phyloP scores from a whole-genome alignment of 495 filamentous ascomycete species.

The Jackrogersella multiformis region DNA sequence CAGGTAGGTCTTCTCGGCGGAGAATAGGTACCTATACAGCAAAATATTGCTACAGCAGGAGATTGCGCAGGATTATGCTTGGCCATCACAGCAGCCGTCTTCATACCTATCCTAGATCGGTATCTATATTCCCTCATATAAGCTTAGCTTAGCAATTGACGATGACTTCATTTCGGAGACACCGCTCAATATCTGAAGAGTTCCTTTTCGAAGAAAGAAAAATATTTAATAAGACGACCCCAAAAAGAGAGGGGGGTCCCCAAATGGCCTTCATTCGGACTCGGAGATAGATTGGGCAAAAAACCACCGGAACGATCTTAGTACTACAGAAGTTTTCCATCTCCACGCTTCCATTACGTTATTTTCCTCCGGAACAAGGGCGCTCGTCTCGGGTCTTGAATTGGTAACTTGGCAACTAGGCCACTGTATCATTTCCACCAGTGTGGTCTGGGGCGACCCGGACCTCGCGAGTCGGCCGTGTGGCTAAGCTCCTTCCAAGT shows the following conservation, averaged over 20 bases:
- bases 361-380: neutral
- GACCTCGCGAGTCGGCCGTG: constrained; percentile 25
- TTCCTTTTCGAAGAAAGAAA: neutral
- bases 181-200: constrained; percentile 10
- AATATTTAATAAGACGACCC: neutral
- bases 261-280: neutral
- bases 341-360: constrained; percentile 1
- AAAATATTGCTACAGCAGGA: constrained; percentile 9
- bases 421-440: neutral
- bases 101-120: neutral
- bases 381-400: constrained; percentile 11
- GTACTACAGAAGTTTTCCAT: constrained; percentile 5
- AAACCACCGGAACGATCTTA: neutral
- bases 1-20: constrained; percentile 6
- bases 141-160: neutral
- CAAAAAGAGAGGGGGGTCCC: neutral
- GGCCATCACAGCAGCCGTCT: neutral
- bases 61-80: constrained; percentile 22
- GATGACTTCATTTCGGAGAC: constrained; percentile 12
- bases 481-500: constrained; percentile 18
- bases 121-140: constrained; percentile 10
- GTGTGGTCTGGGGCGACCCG: constrained; percentile 12
- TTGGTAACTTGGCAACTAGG: neutral
- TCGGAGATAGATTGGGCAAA: neutral
- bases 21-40: neutral